Evolutionary conservation across 2,329 filamentous ascomycete genomes (phyloP), one percentile per base, ranked within the genome.

Genomic region (Neopestalotiopsis rosae): DNA sequence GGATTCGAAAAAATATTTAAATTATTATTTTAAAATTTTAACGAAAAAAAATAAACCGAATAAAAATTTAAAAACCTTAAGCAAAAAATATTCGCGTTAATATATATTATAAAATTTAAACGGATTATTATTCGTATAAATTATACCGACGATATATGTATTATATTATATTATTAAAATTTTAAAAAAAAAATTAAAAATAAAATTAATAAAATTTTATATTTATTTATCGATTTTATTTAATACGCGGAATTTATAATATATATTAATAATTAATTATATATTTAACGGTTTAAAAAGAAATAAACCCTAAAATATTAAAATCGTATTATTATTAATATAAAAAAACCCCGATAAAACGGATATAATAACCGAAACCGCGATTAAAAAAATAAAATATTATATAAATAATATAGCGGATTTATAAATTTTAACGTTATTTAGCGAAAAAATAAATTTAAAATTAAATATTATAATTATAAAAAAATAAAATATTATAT

Each of bases 101-200:
- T 56, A 52, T 65, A 65, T 20, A 24, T 10, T 2, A 4, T 28
- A 4, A 20, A 52, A 52, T 65, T 56, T 38, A 52, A 57, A 34
- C 32, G 56, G 32, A 38, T 56, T n/a, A 7, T n/a, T 3, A 4
- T 20, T 10, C 20, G 49, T 10, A 52, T 17, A 9, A 20, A 56
- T 2, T 65, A 38, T 2, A 63, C 3, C 38, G 5, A 65, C 20
- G 38, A 64, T 17, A n/a, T 20, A 9, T 1, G 45, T 5, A 64
- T 45, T 30, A 49, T 32, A 34, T 32, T 45, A 42, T 64, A 49
- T 49, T 64, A 64, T 49, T 24, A 10, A 1, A n/a, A 17, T 49
- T 20, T 64, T 6, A 17, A 28, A 49, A 30, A 64, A 9, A 30
- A 49, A 4, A 38, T 64, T 14, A 64, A 64, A 64, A 49, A 64